phyloP scores from a whole-genome alignment of 768 basidiomycete genomes.

The Pisolithus microcarpus region DNA sequence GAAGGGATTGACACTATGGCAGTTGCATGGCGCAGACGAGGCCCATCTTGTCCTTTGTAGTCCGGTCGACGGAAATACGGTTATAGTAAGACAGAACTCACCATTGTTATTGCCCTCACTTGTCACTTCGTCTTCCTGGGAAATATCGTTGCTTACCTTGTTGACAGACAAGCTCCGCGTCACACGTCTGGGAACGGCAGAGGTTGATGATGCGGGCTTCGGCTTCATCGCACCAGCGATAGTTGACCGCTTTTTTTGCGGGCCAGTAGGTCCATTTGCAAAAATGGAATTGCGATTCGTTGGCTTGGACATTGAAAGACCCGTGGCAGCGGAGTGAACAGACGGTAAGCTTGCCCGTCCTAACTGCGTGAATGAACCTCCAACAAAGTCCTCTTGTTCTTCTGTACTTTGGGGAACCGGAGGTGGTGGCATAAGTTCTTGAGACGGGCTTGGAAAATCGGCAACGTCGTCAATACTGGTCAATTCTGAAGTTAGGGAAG shows the following conservation, averaged over 20 bases:
- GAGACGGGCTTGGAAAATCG: background rate
- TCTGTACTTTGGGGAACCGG: background rate
- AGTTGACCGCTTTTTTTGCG: background rate
- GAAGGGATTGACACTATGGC: background rate
- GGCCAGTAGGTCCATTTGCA: background rate
- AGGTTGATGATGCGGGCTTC: conserved; percentile 10
- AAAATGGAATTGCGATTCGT: background rate
- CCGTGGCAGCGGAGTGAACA: background rate
- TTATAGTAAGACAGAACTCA: too few relatives aligned
- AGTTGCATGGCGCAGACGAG: background rate
- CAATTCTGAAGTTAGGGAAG: background rate
- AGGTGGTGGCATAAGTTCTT: conserved; percentile 3
- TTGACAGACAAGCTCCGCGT: conserved; percentile 26
- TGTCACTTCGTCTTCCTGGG: background rate
- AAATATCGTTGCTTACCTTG: conserved; percentile 8
- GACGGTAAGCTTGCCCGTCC: background rate
- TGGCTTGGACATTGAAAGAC: background rate
- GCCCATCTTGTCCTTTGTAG: background rate
- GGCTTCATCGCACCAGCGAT: conserved; percentile 10
- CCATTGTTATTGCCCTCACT: too few relatives aligned
- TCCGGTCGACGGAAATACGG: background rate
- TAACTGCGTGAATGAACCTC: background rate
- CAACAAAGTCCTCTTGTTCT: background rate
- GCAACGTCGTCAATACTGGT: background rate
- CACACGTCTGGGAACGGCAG: conserved; percentile 13